A percentile compares a stretch with the other conserved stretches of the same genome.
phyloP scores from a whole-genome alignment of 2,329 filamentous ascomycete genomes.

The Biscogniauxia marginata region DNA sequence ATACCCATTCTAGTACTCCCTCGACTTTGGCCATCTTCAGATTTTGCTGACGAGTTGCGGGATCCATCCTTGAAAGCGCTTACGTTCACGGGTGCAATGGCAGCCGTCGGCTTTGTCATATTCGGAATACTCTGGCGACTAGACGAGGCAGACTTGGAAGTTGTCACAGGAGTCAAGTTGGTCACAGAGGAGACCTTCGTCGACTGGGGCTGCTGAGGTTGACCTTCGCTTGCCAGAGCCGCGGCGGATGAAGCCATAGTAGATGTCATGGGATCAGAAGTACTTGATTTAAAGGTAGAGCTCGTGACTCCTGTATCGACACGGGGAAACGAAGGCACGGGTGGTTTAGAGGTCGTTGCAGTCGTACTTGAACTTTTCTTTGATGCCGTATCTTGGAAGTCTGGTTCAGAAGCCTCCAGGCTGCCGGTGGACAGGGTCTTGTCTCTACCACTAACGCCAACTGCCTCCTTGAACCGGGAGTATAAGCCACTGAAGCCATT shows the following conservation, averaged over 20 bases:
- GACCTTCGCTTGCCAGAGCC: constrained; percentile 38
- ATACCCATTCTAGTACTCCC: constrained; percentile 41
- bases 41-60: constrained; percentile 39
- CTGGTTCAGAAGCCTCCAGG: constrained; percentile 32
- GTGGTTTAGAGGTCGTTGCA: constrained; percentile 41
- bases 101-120: constrained; percentile 39
- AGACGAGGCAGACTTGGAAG: constrained; percentile 42
- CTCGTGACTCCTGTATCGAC: constrained; percentile 38
- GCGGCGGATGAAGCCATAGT: constrained; percentile 40
- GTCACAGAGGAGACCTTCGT: constrained; percentile 50
- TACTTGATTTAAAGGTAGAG: constrained; percentile 34
- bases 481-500: constrained; percentile 89
- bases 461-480: constrained; percentile 77
- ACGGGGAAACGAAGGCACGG: constrained; percentile 41
- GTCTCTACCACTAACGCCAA: constrained; percentile 62
- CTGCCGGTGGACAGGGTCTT: constrained; percentile 13
- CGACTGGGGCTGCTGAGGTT: constrained; percentile 40
- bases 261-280: constrained; percentile 31
- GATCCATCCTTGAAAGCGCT: constrained; percentile 47
- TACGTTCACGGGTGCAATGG: constrained; percentile 49
- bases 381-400: constrained; percentile 42
- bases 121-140: constrained; percentile 34
- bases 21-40: constrained; percentile 44
- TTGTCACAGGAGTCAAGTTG: constrained; percentile 36
- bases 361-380: constrained; percentile 42